Evolutionary conservation across 805 yeast species (phyloP), one percentile per base, ranked within the genome.

Genomic region (Candida taoyuanica): DNA sequence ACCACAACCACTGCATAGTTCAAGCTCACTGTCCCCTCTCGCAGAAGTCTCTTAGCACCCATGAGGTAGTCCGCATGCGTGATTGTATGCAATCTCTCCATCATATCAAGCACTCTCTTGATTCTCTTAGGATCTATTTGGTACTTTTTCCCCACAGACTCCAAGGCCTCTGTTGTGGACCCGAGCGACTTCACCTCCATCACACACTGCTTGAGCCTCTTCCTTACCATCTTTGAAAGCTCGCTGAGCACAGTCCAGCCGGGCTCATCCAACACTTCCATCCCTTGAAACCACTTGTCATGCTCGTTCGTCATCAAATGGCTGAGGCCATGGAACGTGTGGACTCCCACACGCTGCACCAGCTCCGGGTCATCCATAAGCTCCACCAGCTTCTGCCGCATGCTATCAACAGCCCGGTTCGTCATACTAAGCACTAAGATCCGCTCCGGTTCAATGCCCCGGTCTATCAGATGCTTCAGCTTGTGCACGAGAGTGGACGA

Each of bases 291-390:
- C 14, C 29, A 1, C 26, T 30, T 24, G 39, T 52, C 49, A 39
- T 66, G 56, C 7, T 67, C 65, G 13, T 64, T 69, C 2, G 79
- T 59, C 17, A 78, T 52, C 6, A 60, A 54, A 30, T 74, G 73
- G 7, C 85, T 77, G 47, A 78, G 71, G 2, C 79, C 71, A 59
- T 83, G 88, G 50, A 83, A 78, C 0, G 89, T 83, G 44, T 66
- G 62, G 0, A 81, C 62, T n/a, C 37, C 34, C 6, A 50, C 31
- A 5, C 16, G 15, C 16, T 65, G 63, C 8, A 78, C 49, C 1
- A 65, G 58, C 16, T 63, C 38, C 1, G 57, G 51, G 1, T 73
- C 73, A 17, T 74, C 44, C 0, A 52, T 50, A n/a, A n/a, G n/a
- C 2, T 28, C 48, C 12, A 29, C 31, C 23, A 64, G 64, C 41